Conservation (phyloP, 768 basidiomycete genomes). For the Asterophora parasitica region DNA sequence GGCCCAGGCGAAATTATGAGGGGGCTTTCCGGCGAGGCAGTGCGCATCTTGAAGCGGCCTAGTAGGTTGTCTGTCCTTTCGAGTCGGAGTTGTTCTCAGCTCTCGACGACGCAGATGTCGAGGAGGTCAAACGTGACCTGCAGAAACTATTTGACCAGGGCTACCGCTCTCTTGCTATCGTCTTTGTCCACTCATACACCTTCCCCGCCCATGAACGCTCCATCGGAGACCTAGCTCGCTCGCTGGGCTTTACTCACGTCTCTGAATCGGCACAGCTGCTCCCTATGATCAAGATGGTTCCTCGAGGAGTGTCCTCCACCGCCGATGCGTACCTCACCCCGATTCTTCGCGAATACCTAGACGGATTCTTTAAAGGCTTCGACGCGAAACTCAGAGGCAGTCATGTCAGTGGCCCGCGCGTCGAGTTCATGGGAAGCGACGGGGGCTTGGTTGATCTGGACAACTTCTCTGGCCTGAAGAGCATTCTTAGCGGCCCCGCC, state of each 20-base stretch:
- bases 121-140: constrained; percentile 53
- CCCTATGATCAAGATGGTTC: constrained; percentile 95
- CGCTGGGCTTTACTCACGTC: constrained; percentile 85
- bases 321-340: constrained; percentile 96
- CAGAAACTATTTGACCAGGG: constrained; percentile 72
- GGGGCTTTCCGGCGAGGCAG: constrained; percentile 87
- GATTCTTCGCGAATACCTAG: constrained; percentile 76
- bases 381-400: constrained; percentile 68
- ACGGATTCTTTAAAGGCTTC: constrained; percentile 89
- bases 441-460: constrained; percentile 76
- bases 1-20: constrained; percentile 76
- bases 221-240: constrained; percentile 68
- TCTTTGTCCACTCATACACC: constrained; percentile 89
- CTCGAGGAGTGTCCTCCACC: constrained; percentile 86
- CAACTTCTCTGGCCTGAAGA: constrained; percentile 91
- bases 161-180: constrained; percentile 84
- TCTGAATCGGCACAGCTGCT: constrained; percentile 85
- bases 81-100: background rate
- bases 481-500: constrained; percentile 89
- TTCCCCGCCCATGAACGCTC: constrained; percentile 80
- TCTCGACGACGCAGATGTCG: constrained; percentile 39
- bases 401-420: constrained; percentile 53
- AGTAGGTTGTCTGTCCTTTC: constrained; percentile 32
- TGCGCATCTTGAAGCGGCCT: constrained; percentile 73
- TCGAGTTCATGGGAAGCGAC: constrained; percentile 96